These are phyloP conservation scores for Exobasidium rhododendri DNA, from an alignment of 1,284 basidiomycete genomes.

Conservation along the genomic window DNA sequence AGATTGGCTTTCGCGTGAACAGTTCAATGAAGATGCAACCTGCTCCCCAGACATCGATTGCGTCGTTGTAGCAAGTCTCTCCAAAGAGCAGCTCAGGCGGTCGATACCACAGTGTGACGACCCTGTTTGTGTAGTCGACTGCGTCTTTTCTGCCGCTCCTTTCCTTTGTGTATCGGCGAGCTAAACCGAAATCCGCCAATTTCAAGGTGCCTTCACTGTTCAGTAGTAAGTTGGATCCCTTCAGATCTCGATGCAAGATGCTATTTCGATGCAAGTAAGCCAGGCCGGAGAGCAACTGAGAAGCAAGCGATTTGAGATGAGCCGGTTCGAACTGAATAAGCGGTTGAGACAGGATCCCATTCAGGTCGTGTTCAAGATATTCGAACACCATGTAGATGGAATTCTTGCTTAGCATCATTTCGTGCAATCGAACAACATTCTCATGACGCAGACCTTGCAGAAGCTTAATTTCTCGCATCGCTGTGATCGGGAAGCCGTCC, in stretches of 20 bases:
- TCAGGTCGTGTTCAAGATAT: constrained; percentile 98
- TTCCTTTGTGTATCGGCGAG: constrained; percentile 83
- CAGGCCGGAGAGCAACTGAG: constrained; percentile 88
- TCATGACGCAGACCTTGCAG: constrained; percentile 83
- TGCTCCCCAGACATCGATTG: constrained; percentile 99
- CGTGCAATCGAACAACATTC: constrained; percentile 83
- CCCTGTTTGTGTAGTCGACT: constrained; percentile 95
- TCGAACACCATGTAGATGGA: constrained; percentile 99
- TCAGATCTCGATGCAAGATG: constrained; percentile 96
- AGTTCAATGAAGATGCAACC: constrained; percentile 99
- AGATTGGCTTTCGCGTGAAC: constrained; percentile 88
- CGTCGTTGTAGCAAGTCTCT: constrained; percentile 91
- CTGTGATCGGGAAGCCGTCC: constrained; percentile 97
- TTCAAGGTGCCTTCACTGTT: constrained; percentile 90
- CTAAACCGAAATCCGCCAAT: constrained; percentile 96
- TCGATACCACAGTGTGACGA: constrained; percentile 98
- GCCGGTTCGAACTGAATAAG: constrained; percentile 76
- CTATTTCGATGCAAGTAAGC: constrained; percentile 91
- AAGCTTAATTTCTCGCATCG: constrained; percentile 97
- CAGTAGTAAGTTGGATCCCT: constrained; percentile 96
- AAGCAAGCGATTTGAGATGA: constrained; percentile 89
- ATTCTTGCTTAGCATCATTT: constrained; percentile 97
- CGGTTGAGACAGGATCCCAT: constrained; percentile 86
- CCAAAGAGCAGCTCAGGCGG: constrained; percentile 93
- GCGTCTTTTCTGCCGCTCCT: constrained; percentile 61